Conservation (phyloP, 1,284 basidiomycete species). For the Rhodotorula sp. region DNA sequence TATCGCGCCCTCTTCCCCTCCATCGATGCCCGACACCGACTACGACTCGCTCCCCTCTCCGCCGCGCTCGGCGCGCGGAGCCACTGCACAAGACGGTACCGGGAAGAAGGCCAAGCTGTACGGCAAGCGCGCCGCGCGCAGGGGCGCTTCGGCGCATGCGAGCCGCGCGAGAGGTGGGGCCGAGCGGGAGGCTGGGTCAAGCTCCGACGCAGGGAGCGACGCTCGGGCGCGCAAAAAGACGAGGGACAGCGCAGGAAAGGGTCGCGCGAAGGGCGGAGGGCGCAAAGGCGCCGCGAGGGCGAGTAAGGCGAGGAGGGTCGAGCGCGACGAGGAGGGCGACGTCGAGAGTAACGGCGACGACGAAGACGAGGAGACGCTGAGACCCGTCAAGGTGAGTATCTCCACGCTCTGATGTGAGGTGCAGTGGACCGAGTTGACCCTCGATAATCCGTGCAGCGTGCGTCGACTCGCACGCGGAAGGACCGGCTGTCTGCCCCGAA, state of each 20-base stretch:
- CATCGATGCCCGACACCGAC: conserved; percentile 2
- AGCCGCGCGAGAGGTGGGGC: not conserved
- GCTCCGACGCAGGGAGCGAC: not conserved
- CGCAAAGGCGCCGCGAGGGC: not conserved
- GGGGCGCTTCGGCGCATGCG: not conserved
- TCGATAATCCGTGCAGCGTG: too few relatives aligned
- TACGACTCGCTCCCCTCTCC: conserved; percentile 22
- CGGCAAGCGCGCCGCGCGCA: conserved; percentile 5
- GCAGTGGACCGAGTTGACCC: too few relatives aligned
- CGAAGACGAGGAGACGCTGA: not conserved
- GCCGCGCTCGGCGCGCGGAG: not conserved
- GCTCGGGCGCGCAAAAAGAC: too few relatives aligned
- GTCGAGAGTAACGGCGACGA: conserved; percentile 4
- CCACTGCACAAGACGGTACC: not conserved
- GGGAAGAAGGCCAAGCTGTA: not conserved
- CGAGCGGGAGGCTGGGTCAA: not conserved
- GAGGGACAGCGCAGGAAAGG: too few relatives aligned
- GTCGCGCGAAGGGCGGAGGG: not conserved
- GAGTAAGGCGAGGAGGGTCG: not conserved
- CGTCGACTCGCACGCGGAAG: too few relatives aligned
- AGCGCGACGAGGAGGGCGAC: not conserved
- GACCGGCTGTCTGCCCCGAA: not conserved
- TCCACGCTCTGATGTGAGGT: too few relatives aligned
- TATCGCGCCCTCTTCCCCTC: not conserved
- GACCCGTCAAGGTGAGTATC: not conserved